A percentile compares a stretch with the other conserved stretches of the same genome.
These are phyloP conservation scores for Lepiota brunneoincarnata DNA, from an alignment of 768 basidiomycete genomes.

Conservation along the genomic window DNA sequence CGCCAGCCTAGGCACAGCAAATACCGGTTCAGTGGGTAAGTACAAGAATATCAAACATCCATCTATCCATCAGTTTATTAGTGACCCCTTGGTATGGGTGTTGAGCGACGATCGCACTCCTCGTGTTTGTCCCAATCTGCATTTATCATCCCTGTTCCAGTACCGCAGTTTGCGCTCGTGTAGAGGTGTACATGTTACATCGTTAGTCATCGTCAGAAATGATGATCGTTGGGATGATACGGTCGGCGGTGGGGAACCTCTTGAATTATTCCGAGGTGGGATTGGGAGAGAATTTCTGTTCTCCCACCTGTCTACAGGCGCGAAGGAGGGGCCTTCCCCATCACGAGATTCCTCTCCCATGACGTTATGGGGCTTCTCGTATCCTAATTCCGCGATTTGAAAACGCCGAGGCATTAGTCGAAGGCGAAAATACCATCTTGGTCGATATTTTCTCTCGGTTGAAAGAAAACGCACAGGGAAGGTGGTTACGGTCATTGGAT, in stretches of 20 bases:
- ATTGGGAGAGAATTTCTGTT: neutral
- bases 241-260: neutral
- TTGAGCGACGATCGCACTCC: neutral
- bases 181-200: too few relatives aligned
- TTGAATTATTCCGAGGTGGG: neutral
- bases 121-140: too few relatives aligned
- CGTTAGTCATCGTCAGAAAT: neutral
- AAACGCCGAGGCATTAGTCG: too few relatives aligned
- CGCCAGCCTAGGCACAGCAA: neutral
- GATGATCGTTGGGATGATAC: constrained; percentile 2
- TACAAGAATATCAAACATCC: neutral
- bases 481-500: too few relatives aligned
- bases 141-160: too few relatives aligned
- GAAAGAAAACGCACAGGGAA: neutral
- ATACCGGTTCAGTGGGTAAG: neutral
- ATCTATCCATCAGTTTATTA: neutral
- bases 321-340: neutral
- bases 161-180: too few relatives aligned
- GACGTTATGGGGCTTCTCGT: too few relatives aligned
- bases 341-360: neutral
- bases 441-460: too few relatives aligned
- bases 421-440: too few relatives aligned
- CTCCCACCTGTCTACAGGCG: neutral
- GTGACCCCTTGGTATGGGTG: neutral
- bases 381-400: too few relatives aligned